Evolutionary conservation across 495 filamentous ascomycete species (phyloP).

Genomic region (Darksidea phi): DNA sequence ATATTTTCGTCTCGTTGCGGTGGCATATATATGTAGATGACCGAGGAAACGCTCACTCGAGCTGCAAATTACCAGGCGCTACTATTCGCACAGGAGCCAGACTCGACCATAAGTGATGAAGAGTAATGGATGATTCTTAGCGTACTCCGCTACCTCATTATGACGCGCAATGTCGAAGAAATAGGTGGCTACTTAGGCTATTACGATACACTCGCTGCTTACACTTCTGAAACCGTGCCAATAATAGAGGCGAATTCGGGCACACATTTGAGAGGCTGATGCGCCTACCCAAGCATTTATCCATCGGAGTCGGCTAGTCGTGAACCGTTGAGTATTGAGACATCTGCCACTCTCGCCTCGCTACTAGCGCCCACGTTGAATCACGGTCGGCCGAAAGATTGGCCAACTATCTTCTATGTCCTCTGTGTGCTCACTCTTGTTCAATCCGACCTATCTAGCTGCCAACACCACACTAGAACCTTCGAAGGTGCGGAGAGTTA

Average conservation of each 20-base stretch:
- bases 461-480: not conserved
- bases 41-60: not conserved
- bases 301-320: not conserved
- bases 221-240: no score
- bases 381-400: slow-evolving; percentile 1
- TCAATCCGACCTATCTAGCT: not conserved
- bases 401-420: slow-evolving; percentile 4
- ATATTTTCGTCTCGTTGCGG: not conserved
- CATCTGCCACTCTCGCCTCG: not conserved
- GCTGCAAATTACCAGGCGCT: not conserved
- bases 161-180: not conserved
- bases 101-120: not conserved
- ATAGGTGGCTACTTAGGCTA: not conserved
- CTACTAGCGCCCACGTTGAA: not conserved
- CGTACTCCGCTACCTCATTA: slow-evolving; percentile 1
- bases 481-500: not conserved
- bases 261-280: not conserved
- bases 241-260: not conserved
- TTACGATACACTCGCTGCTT: not conserved
- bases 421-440: not conserved
- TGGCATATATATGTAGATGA: not conserved
- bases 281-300: not conserved
- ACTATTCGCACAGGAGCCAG: not conserved
- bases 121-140: not conserved
- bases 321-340: not conserved